Percentiles rank a stretch among this genome's conserved stretches.
phyloP scores from a whole-genome alignment of 805 yeast genomes.

The Teunomyces barrocoloradensis region DNA sequence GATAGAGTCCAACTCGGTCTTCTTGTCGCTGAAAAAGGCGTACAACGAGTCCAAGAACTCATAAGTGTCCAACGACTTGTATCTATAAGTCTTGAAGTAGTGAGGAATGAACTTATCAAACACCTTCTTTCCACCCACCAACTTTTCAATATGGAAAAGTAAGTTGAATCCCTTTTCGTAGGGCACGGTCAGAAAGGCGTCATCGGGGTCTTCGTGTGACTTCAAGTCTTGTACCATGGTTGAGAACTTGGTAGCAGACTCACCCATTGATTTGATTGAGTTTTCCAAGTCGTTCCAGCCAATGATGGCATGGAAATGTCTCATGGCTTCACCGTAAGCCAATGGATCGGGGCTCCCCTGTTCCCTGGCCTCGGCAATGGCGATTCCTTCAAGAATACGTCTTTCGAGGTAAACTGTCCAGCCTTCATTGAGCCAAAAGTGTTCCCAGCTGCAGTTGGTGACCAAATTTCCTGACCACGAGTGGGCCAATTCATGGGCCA shows the following conservation, averaged over 20 bases:
- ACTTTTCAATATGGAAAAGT: conserved; percentile 67
- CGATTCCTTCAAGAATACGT: conserved; percentile 31
- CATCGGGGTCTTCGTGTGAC: conserved; percentile 45
- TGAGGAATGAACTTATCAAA: conserved; percentile 80
- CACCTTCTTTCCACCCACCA: conserved; percentile 58
- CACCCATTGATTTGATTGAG: conserved; percentile 30
- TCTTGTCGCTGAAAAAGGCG: conserved; percentile 54
- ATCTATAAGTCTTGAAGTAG: conserved; percentile 69
- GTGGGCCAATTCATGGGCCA: conserved; percentile 40
- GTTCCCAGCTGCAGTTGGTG: conserved; percentile 37
- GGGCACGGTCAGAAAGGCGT: conserved; percentile 31
- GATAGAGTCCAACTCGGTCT: conserved; percentile 56
- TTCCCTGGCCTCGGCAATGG: conserved; percentile 11
- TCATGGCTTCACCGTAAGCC: conserved; percentile 28
- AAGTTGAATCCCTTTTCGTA: conserved; percentile 38
- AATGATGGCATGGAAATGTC: conserved; percentile 31
- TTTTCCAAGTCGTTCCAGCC: conserved; percentile 31
- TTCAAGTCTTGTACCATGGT: conserved; percentile 69
- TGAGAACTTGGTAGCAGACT: conserved; percentile 49
- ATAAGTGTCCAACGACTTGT: conserved; percentile 73
- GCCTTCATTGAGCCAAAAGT: conserved; percentile 39
- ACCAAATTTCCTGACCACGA: conserved; percentile 39
- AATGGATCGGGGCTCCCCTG: conserved; percentile 13
- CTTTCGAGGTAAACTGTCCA: conserved; percentile 37
- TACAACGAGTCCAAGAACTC: conserved; percentile 76